phyloP scores from a whole-genome alignment of 345 rosid species.

The Salix exigua region DNA sequence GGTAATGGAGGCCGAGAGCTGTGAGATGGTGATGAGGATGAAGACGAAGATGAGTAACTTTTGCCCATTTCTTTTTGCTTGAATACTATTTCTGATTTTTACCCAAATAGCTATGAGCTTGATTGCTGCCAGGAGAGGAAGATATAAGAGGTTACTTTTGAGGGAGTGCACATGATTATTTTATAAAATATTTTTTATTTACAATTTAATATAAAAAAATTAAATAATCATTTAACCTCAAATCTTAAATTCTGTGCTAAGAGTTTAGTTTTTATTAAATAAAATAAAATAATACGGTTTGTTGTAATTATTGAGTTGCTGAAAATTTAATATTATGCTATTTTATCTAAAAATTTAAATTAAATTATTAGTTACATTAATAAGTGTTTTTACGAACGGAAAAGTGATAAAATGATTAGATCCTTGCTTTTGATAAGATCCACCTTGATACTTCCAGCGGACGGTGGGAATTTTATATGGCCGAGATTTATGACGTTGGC shows the following conservation, averaged over 20 bases:
- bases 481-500: not conserved
- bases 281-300: no score
- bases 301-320: no score
- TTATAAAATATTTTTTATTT: no score
- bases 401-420: not conserved
- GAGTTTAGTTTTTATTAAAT: no score
- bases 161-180: no score
- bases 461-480: slow-evolving; percentile 9
- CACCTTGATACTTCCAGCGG: not conserved
- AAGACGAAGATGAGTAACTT: not conserved
- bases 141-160: no score
- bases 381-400: not conserved
- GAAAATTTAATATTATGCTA: no score
- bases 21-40: slow-evolving; percentile 18
- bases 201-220: no score
- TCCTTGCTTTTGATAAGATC: not conserved
- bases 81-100: not conserved
- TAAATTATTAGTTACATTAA: no score
- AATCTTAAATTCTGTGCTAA: no score
- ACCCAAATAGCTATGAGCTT: not conserved
- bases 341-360: no score
- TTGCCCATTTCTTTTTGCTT: slow-evolving; percentile 27
- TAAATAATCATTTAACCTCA: no score
- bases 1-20: slow-evolving; percentile 26
- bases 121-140: not conserved